Percentiles rank a stretch among this genome's conserved stretches.
These are phyloP conservation scores for Remersonia thermophila DNA, from an alignment of 2,329 filamentous ascomycete genomes.

Conservation along the genomic window DNA sequence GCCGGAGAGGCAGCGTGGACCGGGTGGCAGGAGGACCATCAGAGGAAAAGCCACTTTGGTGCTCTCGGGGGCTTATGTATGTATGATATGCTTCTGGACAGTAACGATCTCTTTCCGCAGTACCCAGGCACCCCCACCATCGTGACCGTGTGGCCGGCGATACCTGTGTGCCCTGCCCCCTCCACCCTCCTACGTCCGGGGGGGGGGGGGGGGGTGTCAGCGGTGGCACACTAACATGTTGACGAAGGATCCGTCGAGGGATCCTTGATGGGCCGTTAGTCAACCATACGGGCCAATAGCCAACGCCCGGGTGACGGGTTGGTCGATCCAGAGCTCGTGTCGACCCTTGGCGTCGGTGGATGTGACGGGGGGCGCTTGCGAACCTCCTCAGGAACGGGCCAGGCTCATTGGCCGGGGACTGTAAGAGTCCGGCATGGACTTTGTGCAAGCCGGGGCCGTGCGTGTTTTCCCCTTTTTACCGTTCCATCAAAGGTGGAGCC, in stretches of 20 bases:
- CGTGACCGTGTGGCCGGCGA: no score
- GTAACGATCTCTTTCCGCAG: no score
- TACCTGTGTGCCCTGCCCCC: not conserved
- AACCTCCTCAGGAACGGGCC: not conserved
- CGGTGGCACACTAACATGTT: not conserved
- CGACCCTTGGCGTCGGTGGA: conserved; percentile 2
- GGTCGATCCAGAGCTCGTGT: conserved; percentile 7
- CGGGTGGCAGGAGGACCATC: conserved; percentile 10
- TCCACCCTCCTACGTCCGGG: not conserved
- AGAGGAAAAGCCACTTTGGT: conserved; percentile 1
- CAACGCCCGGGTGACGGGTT: not conserved
- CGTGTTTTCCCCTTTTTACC: not conserved
- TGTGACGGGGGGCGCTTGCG: conserved; percentile 1
- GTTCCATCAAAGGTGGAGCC: not conserved
- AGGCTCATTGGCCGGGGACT: conserved; percentile 5
- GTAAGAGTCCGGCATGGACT: no score
- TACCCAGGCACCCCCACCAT: no score
- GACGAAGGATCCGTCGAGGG: not conserved
- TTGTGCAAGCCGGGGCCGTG: no score
- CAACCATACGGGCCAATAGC: conserved; percentile 7
- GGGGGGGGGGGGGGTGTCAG: no score
- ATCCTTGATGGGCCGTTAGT: conserved; percentile 1
- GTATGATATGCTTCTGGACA: not conserved
- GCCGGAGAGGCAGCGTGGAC: conserved; percentile 17
- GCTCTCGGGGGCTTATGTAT: conserved; percentile 1